phyloP scores from a whole-genome alignment of 495 filamentous ascomycete genomes.

The Podospora pseudocomata region DNA sequence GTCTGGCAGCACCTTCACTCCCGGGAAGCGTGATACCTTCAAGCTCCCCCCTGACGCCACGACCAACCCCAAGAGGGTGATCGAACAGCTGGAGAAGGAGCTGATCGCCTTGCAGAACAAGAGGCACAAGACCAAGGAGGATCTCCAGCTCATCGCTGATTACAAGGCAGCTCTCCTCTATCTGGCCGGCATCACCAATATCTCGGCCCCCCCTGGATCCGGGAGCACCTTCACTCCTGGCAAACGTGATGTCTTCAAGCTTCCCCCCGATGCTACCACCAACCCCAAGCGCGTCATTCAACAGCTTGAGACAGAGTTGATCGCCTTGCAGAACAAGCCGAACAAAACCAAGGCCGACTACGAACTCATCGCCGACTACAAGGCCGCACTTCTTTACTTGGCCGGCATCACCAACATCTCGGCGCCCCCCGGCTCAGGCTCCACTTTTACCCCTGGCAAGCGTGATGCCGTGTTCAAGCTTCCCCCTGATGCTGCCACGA shows the following conservation, averaged over 20 bases:
- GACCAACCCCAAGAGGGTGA: constrained; percentile 26
- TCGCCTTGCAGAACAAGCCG: constrained; percentile 28
- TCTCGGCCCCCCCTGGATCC: constrained; percentile 26
- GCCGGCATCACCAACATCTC: constrained; percentile 26
- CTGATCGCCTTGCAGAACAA: constrained; percentile 31
- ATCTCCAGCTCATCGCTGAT: constrained; percentile 24
- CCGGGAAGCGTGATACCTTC: constrained; percentile 26
- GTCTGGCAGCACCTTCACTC: constrained; percentile 23
- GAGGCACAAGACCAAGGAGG: constrained; percentile 24
- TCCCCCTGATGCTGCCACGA: constrained; percentile 21
- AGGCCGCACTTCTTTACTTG: constrained; percentile 24
- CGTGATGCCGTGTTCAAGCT: constrained; percentile 16
- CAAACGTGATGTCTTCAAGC: constrained; percentile 22
- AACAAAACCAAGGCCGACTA: constrained; percentile 28
- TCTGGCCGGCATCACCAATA: constrained; percentile 25
- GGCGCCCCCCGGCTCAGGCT: constrained; percentile 27
- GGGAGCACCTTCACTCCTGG: constrained; percentile 26
- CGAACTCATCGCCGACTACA: constrained; percentile 26
- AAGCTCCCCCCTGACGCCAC: constrained; percentile 21
- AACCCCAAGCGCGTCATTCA: constrained; percentile 28
- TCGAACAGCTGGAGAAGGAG: constrained; percentile 24
- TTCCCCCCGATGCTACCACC: constrained; percentile 21
- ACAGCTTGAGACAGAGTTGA: constrained; percentile 19
- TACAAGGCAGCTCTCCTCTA: constrained; percentile 26
- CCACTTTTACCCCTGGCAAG: constrained; percentile 31